Conservation (phyloP, 768 basidiomycete species). For the Amanita subjunquillea region DNA sequence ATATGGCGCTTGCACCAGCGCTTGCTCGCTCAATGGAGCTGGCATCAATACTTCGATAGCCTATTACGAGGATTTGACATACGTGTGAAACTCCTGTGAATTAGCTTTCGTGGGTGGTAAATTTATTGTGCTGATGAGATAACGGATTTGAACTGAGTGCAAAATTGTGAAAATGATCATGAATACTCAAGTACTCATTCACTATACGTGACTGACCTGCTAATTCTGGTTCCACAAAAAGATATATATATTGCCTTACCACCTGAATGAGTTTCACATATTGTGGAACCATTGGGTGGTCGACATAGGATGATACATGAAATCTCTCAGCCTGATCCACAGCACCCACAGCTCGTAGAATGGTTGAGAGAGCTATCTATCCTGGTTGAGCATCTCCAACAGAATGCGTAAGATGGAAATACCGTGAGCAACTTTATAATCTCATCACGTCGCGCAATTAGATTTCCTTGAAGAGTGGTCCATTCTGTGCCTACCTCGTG, state of each 20-base stretch:
- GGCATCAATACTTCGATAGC: neutral
- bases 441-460: conserved; percentile 17
- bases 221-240: conserved; percentile 24
- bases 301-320: conserved; percentile 16
- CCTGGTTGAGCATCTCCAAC: neutral
- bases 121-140: neutral
- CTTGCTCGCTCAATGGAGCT: neutral
- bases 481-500: conserved; percentile 27
- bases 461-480: neutral
- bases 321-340: conserved; percentile 16
- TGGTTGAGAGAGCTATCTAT: conserved; percentile 28
- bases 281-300: conserved; percentile 21
- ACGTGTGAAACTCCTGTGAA: neutral
- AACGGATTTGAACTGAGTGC: neutral
- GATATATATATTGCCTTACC: conserved; percentile 16
- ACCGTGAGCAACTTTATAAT: conserved; percentile 42
- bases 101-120: neutral
- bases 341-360: conserved; percentile 19
- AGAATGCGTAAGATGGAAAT: neutral
- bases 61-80: neutral
- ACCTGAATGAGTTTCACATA: conserved; percentile 25
- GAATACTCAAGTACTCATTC: neutral
- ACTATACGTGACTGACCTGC: conserved; percentile 15
- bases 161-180: neutral
- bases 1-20: neutral